Base-by-base conservation (phyloP, 2,329 filamentous ascomycete genomes). In the Colletotrichum sp. region DNA sequence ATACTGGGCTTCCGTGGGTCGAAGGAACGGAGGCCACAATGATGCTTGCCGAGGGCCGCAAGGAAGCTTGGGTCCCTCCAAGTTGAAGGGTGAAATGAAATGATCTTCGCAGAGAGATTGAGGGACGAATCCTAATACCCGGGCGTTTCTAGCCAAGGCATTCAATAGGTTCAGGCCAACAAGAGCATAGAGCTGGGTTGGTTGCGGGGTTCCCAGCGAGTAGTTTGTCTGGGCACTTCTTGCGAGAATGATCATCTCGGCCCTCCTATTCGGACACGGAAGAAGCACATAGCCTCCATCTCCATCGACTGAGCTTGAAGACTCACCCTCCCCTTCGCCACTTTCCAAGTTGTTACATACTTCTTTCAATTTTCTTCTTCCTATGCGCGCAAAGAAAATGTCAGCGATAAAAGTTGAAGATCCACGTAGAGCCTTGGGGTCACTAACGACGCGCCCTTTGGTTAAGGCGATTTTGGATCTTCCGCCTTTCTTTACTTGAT, bases 1-100 rank as follows among this genome's bases (percentile, higher is more conserved):
- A 13, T 70, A 64, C 67, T 84, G 83, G 15, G 82, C 67, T 7
- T 64, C 66, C 13, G 82, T 84, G 6, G 83, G 82, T 2, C 68
- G 76, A n/a, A 84, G 78, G 28, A 30, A 77, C 1, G 18, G 24
- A 4, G 78, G 78, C 57, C 59, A 75, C 7, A 61, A 18, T 8
- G 64, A 66, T 7, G 55, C 66, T 21, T 71, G 60, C 16, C 68
- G 36, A 2, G 48, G 24, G 10, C 36, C n/a, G 18, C 67, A 68
- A 3, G 73, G 24, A 12, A 79, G 78, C 12, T 70, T 80, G 13
- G 55, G 69, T 5, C 69, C 70, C n/a, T 72, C 13, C 24, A 57
- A 34, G 43, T 73, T 48, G 26, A 73, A 59, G 7, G 74, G 74
- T 9, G 74, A 76, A 16, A 77, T 76, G 72, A 72, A 76, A 5